Evolutionary conservation across 257 asterid genomes (phyloP), one percentile per base, ranked within the genome.

Genomic region (Capsicum pubescens): DNA sequence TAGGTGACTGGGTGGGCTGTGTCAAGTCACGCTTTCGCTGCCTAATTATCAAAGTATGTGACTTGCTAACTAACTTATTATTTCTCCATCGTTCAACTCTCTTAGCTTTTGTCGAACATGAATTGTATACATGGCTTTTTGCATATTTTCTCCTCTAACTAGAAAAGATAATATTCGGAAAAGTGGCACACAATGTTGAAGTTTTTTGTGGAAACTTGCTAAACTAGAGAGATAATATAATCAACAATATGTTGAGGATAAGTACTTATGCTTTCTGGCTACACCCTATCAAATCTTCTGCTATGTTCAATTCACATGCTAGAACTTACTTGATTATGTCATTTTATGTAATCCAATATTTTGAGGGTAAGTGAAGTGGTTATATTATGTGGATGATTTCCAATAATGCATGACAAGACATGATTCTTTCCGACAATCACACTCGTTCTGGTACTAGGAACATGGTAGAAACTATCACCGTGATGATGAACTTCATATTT

Each of bases 1-100:
- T 90, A 57, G 83, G 90, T 56, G 91, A 83, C 59, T 91, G 94
- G 91, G 88, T 87, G 7, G 91, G 94, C 79, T 88, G 88, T 88
- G 90, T 88, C 44, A 92, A 90, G 85, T 91, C 94, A 6, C 92
- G 92, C 52, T 85, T 90, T 67, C 91, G 89, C 81, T 88, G 61
- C 68, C 91, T 92, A 74, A 85, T 89, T 69, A 79, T 88, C 56
- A 91, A 87, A 91, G 95, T 90, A 71, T 16, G 21, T 71, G 46
- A 52, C 26, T 21, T 52, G 81, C 78, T 55, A 69, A 39, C 78
- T 42, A 32, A 69, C 78, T 69, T 69, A 42, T 69, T 69, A 55
- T 69, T 4, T 69, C 78, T 42, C 78, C 12, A 32, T 39, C 14
- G 9, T 42, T 42, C 8, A 69, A 16, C 7, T 42, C 55, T 69